A percentile compares a stretch with the other conserved stretches of the same genome.
phyloP scores from a whole-genome alignment of 2,329 filamentous ascomycete genomes.

The Orbilia ellipsospora region DNA sequence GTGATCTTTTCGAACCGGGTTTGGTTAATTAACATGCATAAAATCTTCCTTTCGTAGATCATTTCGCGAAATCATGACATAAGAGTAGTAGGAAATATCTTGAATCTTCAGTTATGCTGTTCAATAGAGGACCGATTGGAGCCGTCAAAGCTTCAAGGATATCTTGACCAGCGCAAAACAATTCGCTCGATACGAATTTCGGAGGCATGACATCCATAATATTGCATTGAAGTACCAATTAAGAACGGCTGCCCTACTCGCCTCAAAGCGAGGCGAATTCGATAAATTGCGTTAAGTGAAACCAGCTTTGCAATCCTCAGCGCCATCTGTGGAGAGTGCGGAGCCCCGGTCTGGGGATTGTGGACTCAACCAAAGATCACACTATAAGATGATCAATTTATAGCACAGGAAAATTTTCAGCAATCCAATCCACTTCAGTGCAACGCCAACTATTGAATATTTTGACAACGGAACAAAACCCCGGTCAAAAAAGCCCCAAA shows the following conservation, averaged over 20 bases:
- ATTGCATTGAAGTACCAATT: neutral
- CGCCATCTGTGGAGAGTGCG: slow-evolving; percentile 29
- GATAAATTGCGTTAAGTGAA: slow-evolving; percentile 1
- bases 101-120: neutral
- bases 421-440: slow-evolving; percentile 1
- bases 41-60: slow-evolving; percentile 19
- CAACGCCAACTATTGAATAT: neutral
- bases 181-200: slow-evolving; percentile 30
- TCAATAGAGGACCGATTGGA: slow-evolving; percentile 1
- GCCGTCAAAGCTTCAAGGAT: neutral
- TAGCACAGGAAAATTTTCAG: neutral
- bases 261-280: slow-evolving; percentile 2
- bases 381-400: slow-evolving; percentile 37
- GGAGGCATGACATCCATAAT: slow-evolving; percentile 22
- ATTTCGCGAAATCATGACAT: slow-evolving; percentile 26
- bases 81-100: neutral
- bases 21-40: slow-evolving; percentile 15
- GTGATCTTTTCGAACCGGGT: slow-evolving; percentile 43
- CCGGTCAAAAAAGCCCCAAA: slow-evolving; percentile 14
- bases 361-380: slow-evolving; percentile 30
- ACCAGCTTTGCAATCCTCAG: neutral
- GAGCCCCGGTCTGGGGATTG: slow-evolving; percentile 45
- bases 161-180: neutral
- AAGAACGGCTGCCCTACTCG: neutral
- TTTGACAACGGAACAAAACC: slow-evolving; percentile 52